phyloP scores from a whole-genome alignment of 2,329 filamentous ascomycete species.

The Botrytis deweyae region DNA sequence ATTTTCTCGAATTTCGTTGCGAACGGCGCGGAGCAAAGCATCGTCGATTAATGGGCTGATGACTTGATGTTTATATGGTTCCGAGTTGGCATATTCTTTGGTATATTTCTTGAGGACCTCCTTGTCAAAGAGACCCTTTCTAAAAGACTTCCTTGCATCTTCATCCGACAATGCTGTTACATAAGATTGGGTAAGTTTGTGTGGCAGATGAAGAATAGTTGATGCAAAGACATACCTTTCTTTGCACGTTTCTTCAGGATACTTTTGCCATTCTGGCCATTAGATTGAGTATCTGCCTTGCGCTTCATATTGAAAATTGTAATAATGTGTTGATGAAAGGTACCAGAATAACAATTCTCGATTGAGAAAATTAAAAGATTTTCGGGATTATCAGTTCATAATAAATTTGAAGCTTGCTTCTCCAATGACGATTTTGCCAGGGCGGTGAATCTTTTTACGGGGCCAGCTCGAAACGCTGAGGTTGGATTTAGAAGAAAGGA shows the following conservation, averaged over 20 bases:
- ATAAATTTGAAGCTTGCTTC: slow-evolving; percentile 20
- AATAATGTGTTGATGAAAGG: background rate
- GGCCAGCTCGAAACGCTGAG: background rate
- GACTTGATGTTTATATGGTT: slow-evolving; percentile 87
- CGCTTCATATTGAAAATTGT: slow-evolving; percentile 52
- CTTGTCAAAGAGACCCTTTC: slow-evolving; percentile 63
- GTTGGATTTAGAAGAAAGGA: background rate
- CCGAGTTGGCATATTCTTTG: slow-evolving; percentile 60
- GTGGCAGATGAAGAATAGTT: slow-evolving; percentile 22
- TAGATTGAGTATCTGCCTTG: slow-evolving; percentile 53
- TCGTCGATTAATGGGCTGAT: slow-evolving; percentile 81
- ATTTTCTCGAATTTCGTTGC: slow-evolving; percentile 83
- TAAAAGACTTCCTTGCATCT: slow-evolving; percentile 50
- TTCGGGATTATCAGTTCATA: slow-evolving; percentile 20
- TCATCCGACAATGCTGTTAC: slow-evolving; percentile 36
- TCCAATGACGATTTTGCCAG: slow-evolving; percentile 9
- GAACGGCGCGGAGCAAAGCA: slow-evolving; percentile 78
- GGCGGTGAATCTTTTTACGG: slow-evolving; percentile 11
- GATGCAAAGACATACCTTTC: slow-evolving; percentile 40
- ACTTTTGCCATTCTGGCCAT: slow-evolving; percentile 44
- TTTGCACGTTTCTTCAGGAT: slow-evolving; percentile 53
- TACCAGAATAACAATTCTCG: background rate
- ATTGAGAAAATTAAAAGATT: slow-evolving; percentile 8
- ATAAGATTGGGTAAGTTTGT: slow-evolving; percentile 25
- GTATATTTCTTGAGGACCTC: slow-evolving; percentile 59